Evolutionary conservation across 805 yeast species (phyloP), one percentile per base, ranked within the genome.

Genomic region (Spathaspora passalidarum): DNA sequence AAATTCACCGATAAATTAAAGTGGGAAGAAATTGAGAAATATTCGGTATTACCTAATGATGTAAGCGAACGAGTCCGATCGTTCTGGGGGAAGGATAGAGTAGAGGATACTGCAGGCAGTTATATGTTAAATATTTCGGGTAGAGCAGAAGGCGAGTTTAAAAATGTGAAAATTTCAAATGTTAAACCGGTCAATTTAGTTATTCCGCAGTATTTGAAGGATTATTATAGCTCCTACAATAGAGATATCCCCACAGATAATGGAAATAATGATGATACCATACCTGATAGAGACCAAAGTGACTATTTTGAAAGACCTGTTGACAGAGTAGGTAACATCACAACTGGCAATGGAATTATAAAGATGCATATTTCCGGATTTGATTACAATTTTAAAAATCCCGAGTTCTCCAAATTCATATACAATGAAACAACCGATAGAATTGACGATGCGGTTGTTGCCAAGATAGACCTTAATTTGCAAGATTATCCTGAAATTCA

Each of bases 11-110:
- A 71, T 2, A 79, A 81, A 65, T 40, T 56, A 19, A 73, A 71
- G 1, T 72, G 70, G 69, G 23, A 21, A 7, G 82, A 79, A 49
- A 68, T 72, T 49, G 79, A 85, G 54, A 58, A 72, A 18, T 72
- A 69, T 53, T 76, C 86, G 17, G 64, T 87, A 0, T 56, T 88
- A 6, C 94, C 95, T 0, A 72, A 84, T 52, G 62, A 57, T 10
- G 66, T 88, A 4, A 78, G 82, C 45, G 46, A 59, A 2, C 52
- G 58, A 17, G 81, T 88, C 1, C 63, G 65, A 29, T 51, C 56
- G 11, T 67, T 86, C n/a, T 86, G 92, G 92, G 69, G 60, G 1
- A 49, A 36, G 4, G 53, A 54, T 16, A 46, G 50, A 10, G 51
- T 53, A 2, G 42, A 46, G 2, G 48, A 52, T 13, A 48, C 43